Evolutionary conservation across 306 rosid genomes (phyloP).

Genomic region (Trichosanthes cucumerina): DNA sequence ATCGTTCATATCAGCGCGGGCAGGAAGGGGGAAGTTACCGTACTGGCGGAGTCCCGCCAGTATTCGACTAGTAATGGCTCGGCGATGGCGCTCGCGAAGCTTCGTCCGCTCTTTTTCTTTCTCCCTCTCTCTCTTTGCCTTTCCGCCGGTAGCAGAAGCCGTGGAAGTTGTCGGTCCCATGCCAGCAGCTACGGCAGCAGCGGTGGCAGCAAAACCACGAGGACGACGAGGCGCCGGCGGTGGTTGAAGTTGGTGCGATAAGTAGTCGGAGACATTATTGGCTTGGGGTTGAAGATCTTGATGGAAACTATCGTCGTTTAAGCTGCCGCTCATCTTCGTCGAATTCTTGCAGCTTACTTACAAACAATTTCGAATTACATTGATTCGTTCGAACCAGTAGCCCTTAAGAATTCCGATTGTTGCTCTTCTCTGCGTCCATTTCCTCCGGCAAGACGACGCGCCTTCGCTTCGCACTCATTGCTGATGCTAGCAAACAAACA

Average conservation of each 20-base stretch:
- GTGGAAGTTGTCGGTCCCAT: constrained; percentile 3
- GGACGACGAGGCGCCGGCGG: constrained; percentile 74
- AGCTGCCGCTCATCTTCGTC: constrained; percentile 5
- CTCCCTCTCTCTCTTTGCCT: constrained; percentile 80
- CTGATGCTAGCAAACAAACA: constrained; percentile 3
- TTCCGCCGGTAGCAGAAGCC: constrained; percentile 22
- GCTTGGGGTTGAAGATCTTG: constrained; percentile 68
- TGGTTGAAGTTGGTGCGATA: constrained; percentile 20
- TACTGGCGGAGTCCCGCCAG: constrained; percentile 94
- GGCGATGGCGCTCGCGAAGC: constrained; percentile 97
- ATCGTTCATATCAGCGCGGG: constrained; percentile 97
- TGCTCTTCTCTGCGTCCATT: background rate
- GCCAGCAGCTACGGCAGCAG: constrained; percentile 19
- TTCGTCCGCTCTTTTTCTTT: constrained; percentile 93
- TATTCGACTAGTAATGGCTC: constrained; percentile 95
- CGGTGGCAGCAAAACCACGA: constrained; percentile 78
- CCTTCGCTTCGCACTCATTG: background rate
- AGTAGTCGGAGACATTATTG: constrained; percentile 57
- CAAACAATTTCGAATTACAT: background rate
- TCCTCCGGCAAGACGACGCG: background rate
- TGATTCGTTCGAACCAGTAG: constrained; percentile 1
- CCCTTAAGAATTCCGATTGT: background rate
- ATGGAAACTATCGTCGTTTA: constrained; percentile 28
- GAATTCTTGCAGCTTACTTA: background rate
- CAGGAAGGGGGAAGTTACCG: constrained; percentile 91